These are phyloP conservation scores for Dianthus caryophyllus DNA, from an alignment of 148 eudicot genomes.

Conservation along the genomic window DNA sequence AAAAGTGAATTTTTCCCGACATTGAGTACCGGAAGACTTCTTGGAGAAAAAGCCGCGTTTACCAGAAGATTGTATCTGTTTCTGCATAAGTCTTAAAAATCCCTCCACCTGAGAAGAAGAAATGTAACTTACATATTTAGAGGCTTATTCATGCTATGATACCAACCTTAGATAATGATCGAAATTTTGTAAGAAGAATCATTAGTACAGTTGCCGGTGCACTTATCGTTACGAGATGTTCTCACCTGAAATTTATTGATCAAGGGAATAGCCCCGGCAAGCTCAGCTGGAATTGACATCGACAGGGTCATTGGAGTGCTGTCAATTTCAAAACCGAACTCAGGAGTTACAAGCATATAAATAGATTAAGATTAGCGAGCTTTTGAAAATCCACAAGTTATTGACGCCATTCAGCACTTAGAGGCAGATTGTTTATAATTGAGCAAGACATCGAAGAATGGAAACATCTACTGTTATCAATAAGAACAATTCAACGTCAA, in stretches of 20 bases:
- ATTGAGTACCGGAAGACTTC: slow-evolving; percentile 66
- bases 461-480: not conserved
- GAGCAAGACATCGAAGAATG: not conserved
- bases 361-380: not conserved
- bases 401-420: not conserved
- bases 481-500: not conserved
- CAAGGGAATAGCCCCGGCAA: slow-evolving; percentile 92
- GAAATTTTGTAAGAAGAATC: not conserved
- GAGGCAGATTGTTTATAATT: not conserved
- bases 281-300: slow-evolving; percentile 87
- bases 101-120: slow-evolving; percentile 70
- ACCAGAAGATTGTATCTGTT: slow-evolving; percentile 82
- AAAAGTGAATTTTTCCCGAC: slow-evolving; percentile 77
- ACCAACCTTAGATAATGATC: not conserved
- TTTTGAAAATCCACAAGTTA: not conserved
- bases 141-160: not conserved
- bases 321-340: slow-evolving; percentile 23
- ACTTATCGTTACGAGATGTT: slow-evolving; percentile 1
- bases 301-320: slow-evolving; percentile 88
- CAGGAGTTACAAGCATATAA: not conserved
- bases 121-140: slow-evolving; percentile 11
- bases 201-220: not conserved
- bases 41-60: slow-evolving; percentile 89
- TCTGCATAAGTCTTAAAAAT: slow-evolving; percentile 91
- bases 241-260: slow-evolving; percentile 92